Conservation (phyloP, 1,284 basidiomycete genomes). For the Trichosporon coremiiforme region DNA sequence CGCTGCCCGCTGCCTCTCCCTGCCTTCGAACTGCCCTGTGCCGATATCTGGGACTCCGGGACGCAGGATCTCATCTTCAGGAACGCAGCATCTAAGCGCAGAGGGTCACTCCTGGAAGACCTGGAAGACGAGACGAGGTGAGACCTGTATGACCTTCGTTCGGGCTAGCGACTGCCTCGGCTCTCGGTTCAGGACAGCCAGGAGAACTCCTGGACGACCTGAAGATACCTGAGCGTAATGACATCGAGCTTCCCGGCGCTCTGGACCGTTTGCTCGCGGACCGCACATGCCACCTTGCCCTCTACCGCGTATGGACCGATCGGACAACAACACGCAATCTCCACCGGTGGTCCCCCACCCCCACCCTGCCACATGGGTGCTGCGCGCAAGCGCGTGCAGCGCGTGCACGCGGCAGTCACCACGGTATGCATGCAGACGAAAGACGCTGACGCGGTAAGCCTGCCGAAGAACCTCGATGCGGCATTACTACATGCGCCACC, state of each 20-base stretch:
- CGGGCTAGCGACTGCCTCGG: neutral
- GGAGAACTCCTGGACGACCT: neutral
- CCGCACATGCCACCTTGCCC: neutral
- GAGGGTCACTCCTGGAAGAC: too few relatives aligned
- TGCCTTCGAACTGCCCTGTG: too few relatives aligned
- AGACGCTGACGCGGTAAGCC: neutral
- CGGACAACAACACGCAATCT: neutral
- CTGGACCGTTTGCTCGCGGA: neutral
- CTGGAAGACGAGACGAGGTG: too few relatives aligned
- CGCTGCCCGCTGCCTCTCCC: too few relatives aligned
- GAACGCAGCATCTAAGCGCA: neutral
- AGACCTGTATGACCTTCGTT: neutral
- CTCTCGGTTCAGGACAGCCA: neutral
- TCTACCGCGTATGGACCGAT: neutral
- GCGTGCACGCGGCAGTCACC: too few relatives aligned
- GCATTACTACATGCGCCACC: neutral
- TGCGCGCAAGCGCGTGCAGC: neutral
- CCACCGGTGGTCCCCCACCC: neutral
- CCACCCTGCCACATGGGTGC: slow-evolving; percentile 1
- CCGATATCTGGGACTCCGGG: neutral
- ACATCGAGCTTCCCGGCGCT: slow-evolving; percentile 1
- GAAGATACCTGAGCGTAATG: neutral
- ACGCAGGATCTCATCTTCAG: neutral
- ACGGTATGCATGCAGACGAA: slow-evolving; percentile 3
- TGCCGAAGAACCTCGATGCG: neutral